Conservation (phyloP, 2,329 filamentous ascomycete species). For the Phyllosticta paracitricarpa region DNA sequence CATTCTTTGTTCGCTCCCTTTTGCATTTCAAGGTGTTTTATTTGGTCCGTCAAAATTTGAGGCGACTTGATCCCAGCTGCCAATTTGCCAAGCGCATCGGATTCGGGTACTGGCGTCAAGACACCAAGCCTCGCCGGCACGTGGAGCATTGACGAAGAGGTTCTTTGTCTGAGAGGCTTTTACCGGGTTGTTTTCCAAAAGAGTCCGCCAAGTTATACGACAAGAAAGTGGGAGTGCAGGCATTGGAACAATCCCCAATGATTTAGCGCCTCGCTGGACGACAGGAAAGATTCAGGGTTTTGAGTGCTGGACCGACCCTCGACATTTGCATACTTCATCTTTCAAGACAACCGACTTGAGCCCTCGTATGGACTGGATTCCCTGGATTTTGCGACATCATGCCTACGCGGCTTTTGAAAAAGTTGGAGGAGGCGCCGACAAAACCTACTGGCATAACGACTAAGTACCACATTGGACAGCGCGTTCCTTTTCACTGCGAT, state of each 20-base stretch:
- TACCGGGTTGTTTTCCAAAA: background rate
- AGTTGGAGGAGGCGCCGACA: background rate
- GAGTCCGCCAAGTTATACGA: background rate
- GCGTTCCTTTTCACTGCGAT: conserved; percentile 31
- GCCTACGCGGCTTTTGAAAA: background rate
- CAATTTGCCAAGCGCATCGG: background rate
- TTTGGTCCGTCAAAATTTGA: background rate
- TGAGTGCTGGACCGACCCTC: background rate
- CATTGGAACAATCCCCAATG: background rate
- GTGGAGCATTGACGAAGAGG: background rate
- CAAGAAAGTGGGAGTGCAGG: background rate
- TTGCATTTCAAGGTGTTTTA: background rate
- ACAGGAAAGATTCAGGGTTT: background rate
- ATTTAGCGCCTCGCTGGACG: background rate
- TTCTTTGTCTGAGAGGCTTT: background rate
- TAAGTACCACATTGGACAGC: conserved; percentile 24
- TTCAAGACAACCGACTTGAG: background rate
- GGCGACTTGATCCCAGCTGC: no score
- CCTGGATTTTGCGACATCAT: background rate
- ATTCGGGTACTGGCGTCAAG: background rate
- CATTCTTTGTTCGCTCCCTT: background rate
- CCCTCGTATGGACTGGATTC: background rate
- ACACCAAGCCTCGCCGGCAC: background rate
- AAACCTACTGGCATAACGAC: conserved; percentile 11
- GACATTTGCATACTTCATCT: background rate